Conservation (phyloP, 176 grass and related monocot species). For the Ampelocalamus luodianensis region DNA sequence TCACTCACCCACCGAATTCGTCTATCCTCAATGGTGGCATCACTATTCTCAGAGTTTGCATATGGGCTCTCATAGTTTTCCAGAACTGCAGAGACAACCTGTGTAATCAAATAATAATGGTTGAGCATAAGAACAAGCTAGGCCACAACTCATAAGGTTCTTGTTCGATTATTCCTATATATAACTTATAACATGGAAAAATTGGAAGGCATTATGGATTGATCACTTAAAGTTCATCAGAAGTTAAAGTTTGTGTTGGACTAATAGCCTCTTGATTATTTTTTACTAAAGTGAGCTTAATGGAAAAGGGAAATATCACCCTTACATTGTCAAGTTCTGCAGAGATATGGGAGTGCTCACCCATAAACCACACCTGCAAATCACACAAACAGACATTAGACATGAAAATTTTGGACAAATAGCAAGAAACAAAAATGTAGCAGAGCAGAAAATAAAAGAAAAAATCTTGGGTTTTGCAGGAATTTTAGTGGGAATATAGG, state of each 20-base stretch:
- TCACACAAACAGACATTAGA: constrained; percentile 38
- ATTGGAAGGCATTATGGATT: background rate
- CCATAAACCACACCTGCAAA: constrained; percentile 98
- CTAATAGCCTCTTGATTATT: background rate
- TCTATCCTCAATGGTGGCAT: constrained; percentile 42
- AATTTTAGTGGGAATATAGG: background rate
- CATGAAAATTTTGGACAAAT: background rate
- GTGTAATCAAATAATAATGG: constrained; percentile 34
- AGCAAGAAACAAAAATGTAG: constrained; percentile 16
- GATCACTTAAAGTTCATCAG: constrained; percentile 11
- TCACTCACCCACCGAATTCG: constrained; percentile 66
- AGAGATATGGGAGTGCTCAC: constrained; percentile 93
- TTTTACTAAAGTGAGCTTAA: constrained; percentile 10
- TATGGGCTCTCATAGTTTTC: constrained; percentile 86
- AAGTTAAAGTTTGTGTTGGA: constrained; percentile 3
- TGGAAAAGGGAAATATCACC: constrained; percentile 11
- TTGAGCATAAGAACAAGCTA: constrained; percentile 5
- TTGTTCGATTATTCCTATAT: background rate
- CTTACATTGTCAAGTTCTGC: constrained; percentile 93
- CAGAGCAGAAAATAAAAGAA: background rate
- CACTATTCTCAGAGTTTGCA: constrained; percentile 60
- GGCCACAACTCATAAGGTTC: constrained; percentile 3
- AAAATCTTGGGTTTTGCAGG: background rate
- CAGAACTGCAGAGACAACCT: constrained; percentile 91
- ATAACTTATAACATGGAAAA: background rate